These are phyloP conservation scores for Carex parvula DNA, from an alignment of 176 grass and related monocot species.

Conservation along the genomic window DNA sequence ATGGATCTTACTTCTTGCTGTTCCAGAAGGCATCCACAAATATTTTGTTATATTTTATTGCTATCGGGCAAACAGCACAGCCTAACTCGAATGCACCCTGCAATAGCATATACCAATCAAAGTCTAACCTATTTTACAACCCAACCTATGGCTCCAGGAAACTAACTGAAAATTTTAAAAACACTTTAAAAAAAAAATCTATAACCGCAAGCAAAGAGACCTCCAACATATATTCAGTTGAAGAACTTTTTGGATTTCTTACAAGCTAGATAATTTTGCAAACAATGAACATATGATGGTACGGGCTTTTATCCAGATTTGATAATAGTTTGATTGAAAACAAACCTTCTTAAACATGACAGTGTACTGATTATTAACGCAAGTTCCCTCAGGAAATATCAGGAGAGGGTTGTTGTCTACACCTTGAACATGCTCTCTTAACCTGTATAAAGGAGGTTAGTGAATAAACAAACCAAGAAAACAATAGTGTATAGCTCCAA, in stretches of 20 bases:
- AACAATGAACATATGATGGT: background rate
- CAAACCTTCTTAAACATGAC: constrained; percentile 99
- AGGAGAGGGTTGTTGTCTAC: constrained; percentile 85
- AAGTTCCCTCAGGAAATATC: constrained; percentile 98
- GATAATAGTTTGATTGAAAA: constrained; percentile 9
- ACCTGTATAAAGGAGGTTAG: constrained; percentile 37
- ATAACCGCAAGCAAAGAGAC: background rate
- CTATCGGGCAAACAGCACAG: constrained; percentile 96
- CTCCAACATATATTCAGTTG: background rate
- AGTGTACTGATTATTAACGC: constrained; percentile 96
- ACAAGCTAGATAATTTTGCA: background rate
- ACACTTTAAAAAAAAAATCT: background rate
- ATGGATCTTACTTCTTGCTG: constrained; percentile 91
- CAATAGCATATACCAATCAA: constrained; percentile 9
- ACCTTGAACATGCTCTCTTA: constrained; percentile 78
- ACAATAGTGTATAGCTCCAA: background rate
- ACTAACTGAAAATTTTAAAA: background rate
- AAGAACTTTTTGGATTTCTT: background rate
- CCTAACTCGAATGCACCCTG: constrained; percentile 97
- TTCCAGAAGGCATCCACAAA: constrained; percentile 99
- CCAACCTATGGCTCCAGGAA: background rate
- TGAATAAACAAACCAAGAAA: background rate
- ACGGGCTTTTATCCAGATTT: background rate
- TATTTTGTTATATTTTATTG: constrained; percentile 99
- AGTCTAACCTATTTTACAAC: background rate